Evolutionary conservation across 805 yeast genomes (phyloP), one percentile per base, ranked within the genome.

Genomic region (Saturnispora besseyi): DNA sequence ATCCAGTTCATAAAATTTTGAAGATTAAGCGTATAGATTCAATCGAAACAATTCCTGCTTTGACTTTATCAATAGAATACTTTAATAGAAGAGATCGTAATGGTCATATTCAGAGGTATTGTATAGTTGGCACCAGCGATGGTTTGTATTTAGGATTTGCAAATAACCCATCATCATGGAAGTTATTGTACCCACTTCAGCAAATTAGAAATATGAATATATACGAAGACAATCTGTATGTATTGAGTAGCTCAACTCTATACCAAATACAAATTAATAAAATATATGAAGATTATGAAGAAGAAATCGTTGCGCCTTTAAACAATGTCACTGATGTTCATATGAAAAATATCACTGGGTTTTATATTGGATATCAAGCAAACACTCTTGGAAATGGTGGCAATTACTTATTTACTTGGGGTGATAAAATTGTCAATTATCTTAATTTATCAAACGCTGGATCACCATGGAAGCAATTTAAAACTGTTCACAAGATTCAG

Each of bases 351-450:
- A 79, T 81, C 0, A 65, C 76, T 2, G 81, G 76, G 54, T 89
- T 86, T 65, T 76, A 75, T 44, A 68, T 84, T 52, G 96, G 93
- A 0, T 76, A 72, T 30, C 87, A 89, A 60, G 74, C 80, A 80
- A 78, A 63, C 72, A 78, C 54, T 77, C 71, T 40, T 72, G 78
- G 74, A 21, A 30, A 15, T 24, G 52, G 50, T 3, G 43, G 50
- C 8, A 53, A 55, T 65, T 71, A 58, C 65, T 62, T 46, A 56
- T 63, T 82, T 78, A 72, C 83, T 77, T 51, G 74, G 77, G 60
- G 71, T 69, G 52, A 82, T 80, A 26, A 73, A 41, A 52, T 77
- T 71, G 45, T 70, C 59, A 24, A 70, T 68, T 62, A 70, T 50
- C 44, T 61, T 0, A 47, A 52, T 11, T 30, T 72, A 44, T 48